These are phyloP conservation scores for Aphanomyces cochlioides DNA, from an alignment of 352 stramenopile species.

Conservation along the genomic window DNA sequence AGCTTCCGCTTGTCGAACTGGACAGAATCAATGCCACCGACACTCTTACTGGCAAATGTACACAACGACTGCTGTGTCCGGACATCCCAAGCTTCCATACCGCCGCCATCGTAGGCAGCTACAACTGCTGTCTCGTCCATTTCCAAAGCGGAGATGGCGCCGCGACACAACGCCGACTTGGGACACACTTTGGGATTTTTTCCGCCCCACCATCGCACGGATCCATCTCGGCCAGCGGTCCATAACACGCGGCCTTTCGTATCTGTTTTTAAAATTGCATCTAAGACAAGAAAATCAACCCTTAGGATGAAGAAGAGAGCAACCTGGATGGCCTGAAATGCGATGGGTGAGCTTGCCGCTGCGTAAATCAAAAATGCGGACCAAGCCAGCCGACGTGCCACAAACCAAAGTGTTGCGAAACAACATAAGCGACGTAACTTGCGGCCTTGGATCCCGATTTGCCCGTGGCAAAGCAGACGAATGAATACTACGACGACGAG, in stretches of 20 bases:
- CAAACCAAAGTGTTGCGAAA: constrained; percentile 84
- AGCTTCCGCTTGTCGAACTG: constrained; percentile 87
- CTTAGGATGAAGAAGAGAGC: not conserved
- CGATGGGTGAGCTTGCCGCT: constrained; percentile 75
- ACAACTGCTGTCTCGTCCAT: constrained; percentile 88
- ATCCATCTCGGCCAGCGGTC: constrained; percentile 76
- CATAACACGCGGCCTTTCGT: constrained; percentile 83
- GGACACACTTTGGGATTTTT: constrained; percentile 83
- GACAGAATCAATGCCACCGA: constrained; percentile 67
- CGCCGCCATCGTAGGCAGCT: constrained; percentile 71
- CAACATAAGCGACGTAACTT: constrained; percentile 86
- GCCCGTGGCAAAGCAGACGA: constrained; percentile 70
- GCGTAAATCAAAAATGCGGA: constrained; percentile 82
- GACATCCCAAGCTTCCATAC: constrained; percentile 87
- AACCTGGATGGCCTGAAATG: constrained; percentile 77
- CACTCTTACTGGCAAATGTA: constrained; percentile 71
- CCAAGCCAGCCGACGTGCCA: constrained; percentile 81
- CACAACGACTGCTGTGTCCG: constrained; percentile 81
- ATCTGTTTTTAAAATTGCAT: constrained; percentile 74
- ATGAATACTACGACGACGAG: constrained; percentile 46
- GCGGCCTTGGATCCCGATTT: constrained; percentile 53
- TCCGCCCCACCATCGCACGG: constrained; percentile 83
- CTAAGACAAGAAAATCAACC: constrained; percentile 34
- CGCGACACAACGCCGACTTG: constrained; percentile 77
- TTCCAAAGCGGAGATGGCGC: constrained; percentile 69